Evolutionary conservation across 2,329 filamentous ascomycete genomes (phyloP).

Genomic region (Arthrobotrys entomopaga): DNA sequence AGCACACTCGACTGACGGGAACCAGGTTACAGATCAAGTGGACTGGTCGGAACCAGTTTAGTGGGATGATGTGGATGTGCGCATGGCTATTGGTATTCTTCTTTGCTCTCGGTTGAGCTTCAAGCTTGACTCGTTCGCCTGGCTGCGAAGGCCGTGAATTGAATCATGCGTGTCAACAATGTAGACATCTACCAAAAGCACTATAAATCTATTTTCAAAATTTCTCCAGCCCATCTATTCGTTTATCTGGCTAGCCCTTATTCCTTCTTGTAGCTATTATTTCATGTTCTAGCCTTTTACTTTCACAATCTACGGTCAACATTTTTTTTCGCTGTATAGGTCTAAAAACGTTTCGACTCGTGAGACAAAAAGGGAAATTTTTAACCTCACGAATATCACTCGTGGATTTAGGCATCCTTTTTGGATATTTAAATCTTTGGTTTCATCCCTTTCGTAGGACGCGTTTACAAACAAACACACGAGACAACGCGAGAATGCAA

Average conservation of each 20-base stretch:
- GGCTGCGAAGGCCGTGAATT: not conserved
- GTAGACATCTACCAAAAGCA: too few species aligned
- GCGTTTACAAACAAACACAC: constrained; percentile 4
- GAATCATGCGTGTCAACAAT: too few species aligned
- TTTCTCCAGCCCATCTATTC: too few species aligned
- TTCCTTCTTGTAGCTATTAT: not conserved
- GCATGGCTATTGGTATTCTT: too few species aligned
- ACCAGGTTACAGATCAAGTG: constrained; percentile 86
- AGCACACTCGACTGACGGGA: constrained; percentile 76
- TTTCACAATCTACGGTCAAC: too few species aligned
- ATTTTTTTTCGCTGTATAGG: too few species aligned
- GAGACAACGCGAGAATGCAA: constrained; percentile 1
- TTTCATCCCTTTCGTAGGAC: not conserved
- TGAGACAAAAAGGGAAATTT: too few species aligned
- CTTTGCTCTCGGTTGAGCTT: not conserved
- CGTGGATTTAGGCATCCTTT: too few species aligned
- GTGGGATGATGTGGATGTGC: too few species aligned
- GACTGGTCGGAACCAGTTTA: constrained; percentile 81
- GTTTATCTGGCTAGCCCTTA: not conserved
- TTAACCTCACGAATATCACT: not conserved
- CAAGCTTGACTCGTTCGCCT: not conserved
- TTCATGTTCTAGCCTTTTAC: too few species aligned
- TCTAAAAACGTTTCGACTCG: not conserved
- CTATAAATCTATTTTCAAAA: too few species aligned
- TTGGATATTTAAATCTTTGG: too few species aligned